phyloP scores from a whole-genome alignment of 345 rosid species.

The Rhodamnia argentea region DNA sequence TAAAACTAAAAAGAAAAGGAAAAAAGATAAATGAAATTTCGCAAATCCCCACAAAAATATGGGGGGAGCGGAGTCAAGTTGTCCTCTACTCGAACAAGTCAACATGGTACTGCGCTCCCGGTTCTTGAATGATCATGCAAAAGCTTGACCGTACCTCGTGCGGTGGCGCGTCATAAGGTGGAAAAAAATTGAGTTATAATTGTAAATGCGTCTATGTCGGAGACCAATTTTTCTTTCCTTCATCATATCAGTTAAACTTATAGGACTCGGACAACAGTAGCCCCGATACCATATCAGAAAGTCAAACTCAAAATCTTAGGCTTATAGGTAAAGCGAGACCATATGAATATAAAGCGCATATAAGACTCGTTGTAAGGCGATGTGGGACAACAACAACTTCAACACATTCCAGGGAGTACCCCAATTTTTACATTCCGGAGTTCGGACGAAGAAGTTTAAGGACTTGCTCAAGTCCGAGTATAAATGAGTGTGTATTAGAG shows the following conservation, averaged over 20 bases:
- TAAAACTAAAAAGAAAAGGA: not conserved
- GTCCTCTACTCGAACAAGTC: not conserved
- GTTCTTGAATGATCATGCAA: not conserved
- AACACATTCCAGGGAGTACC: too few species aligned
- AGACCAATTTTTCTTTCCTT: not conserved
- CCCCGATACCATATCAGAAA: too few species aligned
- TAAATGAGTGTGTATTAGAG: not conserved
- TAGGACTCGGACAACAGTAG: too few species aligned
- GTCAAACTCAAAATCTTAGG: too few species aligned
- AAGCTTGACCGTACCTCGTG: not conserved
- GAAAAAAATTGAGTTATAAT: not conserved
- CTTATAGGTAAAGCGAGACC: too few species aligned
- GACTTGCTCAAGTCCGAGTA: not conserved
- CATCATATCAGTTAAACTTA: too few species aligned
- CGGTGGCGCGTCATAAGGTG: not conserved
- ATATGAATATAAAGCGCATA: too few species aligned
- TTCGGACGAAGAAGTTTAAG: too few species aligned
- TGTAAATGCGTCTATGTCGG: not conserved
- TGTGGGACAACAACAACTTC: too few species aligned
- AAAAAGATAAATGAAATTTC: not conserved
- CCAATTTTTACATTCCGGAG: too few species aligned
- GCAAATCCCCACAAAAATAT: not conserved
- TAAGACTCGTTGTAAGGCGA: too few species aligned
- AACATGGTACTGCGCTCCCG: not conserved
- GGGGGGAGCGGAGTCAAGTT: not conserved